These are phyloP conservation scores for Naganishia cerealis DNA, from an alignment of 1,284 basidiomycete species.

Conservation along the genomic window DNA sequence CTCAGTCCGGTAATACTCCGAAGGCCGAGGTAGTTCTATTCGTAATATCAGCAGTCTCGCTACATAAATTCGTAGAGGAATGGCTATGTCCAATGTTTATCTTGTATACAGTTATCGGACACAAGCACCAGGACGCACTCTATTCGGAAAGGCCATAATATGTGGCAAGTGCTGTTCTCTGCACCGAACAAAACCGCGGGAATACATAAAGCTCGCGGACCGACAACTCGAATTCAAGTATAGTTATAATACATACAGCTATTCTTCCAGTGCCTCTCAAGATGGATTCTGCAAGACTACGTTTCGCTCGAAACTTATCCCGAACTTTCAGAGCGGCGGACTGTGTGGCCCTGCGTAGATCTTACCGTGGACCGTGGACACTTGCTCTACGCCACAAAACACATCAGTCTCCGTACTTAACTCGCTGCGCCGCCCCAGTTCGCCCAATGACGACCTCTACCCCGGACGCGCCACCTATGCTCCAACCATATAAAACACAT, in stretches of 20 bases:
- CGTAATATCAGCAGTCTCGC: constrained; percentile 1
- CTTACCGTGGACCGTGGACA: not conserved
- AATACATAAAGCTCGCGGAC: not conserved
- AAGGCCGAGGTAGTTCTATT: not conserved
- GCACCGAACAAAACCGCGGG: not conserved
- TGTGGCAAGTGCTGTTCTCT: not conserved
- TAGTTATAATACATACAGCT: not conserved
- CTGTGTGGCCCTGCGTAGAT: not conserved
- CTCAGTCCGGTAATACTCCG: not conserved
- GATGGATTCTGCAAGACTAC: not conserved
- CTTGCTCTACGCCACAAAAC: not conserved
- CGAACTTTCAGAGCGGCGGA: not conserved
- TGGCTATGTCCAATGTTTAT: not conserved
- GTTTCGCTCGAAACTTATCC: not conserved
- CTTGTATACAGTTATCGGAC: not conserved
- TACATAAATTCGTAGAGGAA: not conserved
- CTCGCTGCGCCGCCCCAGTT: not conserved
- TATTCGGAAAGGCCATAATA: not conserved
- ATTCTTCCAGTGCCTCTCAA: not conserved
- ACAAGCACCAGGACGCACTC: not conserved
- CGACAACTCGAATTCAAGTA: not conserved
- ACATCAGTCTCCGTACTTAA: not conserved
- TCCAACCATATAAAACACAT: constrained; percentile 30
- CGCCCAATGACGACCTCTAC: not conserved
- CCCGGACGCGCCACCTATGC: not conserved